Percentiles rank a stretch among this genome's conserved stretches.
These are phyloP conservation scores for Pelargonium cotyledonis DNA, from an alignment of 441 rosid genomes.

Conservation along the genomic window DNA sequence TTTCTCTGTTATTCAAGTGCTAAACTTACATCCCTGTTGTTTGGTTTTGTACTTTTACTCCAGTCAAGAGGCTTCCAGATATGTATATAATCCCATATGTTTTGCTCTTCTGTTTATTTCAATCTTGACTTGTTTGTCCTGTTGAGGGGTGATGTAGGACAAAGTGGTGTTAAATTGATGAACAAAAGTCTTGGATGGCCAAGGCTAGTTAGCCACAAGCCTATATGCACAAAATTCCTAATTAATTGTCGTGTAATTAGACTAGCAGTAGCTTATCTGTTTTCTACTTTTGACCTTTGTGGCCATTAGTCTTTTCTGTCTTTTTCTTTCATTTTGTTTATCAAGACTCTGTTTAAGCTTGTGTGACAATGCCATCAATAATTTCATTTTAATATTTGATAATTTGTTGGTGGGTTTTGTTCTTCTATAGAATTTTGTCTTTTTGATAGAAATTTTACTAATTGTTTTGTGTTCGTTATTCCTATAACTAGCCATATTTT, in stretches of 20 bases:
- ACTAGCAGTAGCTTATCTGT: neutral
- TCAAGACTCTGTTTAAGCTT: neutral
- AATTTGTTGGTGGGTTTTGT: neutral
- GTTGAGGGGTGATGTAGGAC: neutral
- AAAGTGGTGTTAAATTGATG: neutral
- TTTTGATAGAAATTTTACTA: neutral
- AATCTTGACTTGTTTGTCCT: neutral
- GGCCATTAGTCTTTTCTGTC: neutral
- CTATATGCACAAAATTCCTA: neutral
- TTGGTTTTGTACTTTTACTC: no score
- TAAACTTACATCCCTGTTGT: no score
- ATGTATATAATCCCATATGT: no score
- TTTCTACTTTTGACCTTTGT: no score
- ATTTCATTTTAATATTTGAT: neutral
- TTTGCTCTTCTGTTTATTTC: neutral
- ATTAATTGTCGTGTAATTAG: neutral
- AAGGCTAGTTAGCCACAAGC: no score
- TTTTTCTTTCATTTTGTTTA: neutral
- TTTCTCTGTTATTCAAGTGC: no score
- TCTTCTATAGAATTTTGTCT: neutral
- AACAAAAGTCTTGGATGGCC: neutral
- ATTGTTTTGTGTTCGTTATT: neutral
- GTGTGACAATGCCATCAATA: neutral
- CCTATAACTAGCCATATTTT: neutral
- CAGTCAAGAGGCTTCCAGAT: no score